phyloP scores from a whole-genome alignment of 1,284 basidiomycete genomes.

The Golubevia pallescens region DNA sequence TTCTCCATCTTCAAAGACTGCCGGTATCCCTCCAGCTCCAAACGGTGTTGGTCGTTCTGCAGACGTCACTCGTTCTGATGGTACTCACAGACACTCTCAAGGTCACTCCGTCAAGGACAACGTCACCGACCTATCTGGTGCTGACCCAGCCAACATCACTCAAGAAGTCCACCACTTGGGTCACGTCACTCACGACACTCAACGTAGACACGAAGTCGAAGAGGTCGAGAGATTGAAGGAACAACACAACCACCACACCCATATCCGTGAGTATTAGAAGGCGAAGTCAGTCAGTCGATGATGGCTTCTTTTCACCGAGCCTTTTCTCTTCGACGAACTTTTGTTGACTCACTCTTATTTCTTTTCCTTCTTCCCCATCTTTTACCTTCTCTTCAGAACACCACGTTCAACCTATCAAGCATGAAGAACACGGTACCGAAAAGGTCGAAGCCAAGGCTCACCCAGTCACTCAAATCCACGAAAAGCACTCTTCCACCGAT shows the following conservation, averaged over 20 bases:
- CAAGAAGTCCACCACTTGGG: conserved; percentile 57
- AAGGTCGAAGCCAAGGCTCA: conserved; percentile 39
- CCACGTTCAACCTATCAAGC: conserved; percentile 52
- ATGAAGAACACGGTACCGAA: conserved; percentile 46
- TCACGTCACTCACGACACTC: conserved; percentile 32
- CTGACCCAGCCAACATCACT: conserved; percentile 31
- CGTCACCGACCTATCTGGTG: neutral
- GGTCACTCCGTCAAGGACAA: conserved; percentile 17
- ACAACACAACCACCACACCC: conserved; percentile 53
- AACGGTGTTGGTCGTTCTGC: neutral
- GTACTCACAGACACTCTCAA: conserved; percentile 24
- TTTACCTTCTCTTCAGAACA: conserved; percentile 22
- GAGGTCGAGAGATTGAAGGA: conserved; percentile 48
- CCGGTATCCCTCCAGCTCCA: neutral
- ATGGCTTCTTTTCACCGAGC: neutral
- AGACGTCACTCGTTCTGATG: conserved; percentile 32
- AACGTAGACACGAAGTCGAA: conserved; percentile 56
- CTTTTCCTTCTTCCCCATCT: no score
- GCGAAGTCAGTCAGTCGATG: neutral
- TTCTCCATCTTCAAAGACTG: neutral
- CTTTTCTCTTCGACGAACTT: neutral
- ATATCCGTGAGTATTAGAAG: conserved; percentile 17
- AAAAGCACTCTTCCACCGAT: conserved; percentile 56
- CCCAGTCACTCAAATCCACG: conserved; percentile 42
- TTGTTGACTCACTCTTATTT: neutral